Evolutionary conservation across 805 yeast species (phyloP).

Genomic region (Millerozyma miso): DNA sequence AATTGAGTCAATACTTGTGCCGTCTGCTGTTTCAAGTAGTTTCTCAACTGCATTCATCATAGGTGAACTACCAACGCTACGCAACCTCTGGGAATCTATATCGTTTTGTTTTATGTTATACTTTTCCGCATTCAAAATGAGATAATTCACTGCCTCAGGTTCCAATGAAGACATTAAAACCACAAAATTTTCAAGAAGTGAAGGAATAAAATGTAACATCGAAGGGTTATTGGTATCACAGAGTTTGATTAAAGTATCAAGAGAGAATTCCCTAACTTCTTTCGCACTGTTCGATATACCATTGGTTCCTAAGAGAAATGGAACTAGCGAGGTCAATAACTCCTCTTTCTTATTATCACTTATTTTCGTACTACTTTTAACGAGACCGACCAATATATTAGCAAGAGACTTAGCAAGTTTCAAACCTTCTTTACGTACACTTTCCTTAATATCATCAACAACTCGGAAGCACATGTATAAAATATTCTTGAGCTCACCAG

Average conservation of each 20-base stretch:
- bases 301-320: slow-evolving; percentile 71
- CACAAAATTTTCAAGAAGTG: slow-evolving; percentile 64
- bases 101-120: slow-evolving; percentile 68
- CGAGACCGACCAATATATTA: slow-evolving; percentile 52
- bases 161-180: slow-evolving; percentile 80
- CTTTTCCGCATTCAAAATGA: slow-evolving; percentile 84
- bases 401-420: slow-evolving; percentile 66
- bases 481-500: slow-evolving; percentile 52
- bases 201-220: slow-evolving; percentile 63
- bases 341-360: slow-evolving; percentile 33
- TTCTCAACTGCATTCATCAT: slow-evolving; percentile 82
- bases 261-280: slow-evolving; percentile 72
- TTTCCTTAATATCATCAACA: slow-evolving; percentile 91
- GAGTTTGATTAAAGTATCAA: slow-evolving; percentile 68
- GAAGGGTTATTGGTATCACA: slow-evolving; percentile 60
- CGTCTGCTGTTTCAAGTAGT: slow-evolving; percentile 55
- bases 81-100: slow-evolving; percentile 73
- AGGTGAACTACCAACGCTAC: slow-evolving; percentile 75
- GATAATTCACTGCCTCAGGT: slow-evolving; percentile 83
- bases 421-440: slow-evolving; percentile 79
- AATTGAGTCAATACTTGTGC: slow-evolving; percentile 42
- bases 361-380: slow-evolving; percentile 36
- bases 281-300: slow-evolving; percentile 85
- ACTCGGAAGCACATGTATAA: slow-evolving; percentile 88
- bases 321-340: slow-evolving; percentile 58